These are phyloP conservation scores for Thalassiosira mediterranea DNA, from an alignment of 352 stramenopile genomes.

Conservation along the genomic window DNA sequence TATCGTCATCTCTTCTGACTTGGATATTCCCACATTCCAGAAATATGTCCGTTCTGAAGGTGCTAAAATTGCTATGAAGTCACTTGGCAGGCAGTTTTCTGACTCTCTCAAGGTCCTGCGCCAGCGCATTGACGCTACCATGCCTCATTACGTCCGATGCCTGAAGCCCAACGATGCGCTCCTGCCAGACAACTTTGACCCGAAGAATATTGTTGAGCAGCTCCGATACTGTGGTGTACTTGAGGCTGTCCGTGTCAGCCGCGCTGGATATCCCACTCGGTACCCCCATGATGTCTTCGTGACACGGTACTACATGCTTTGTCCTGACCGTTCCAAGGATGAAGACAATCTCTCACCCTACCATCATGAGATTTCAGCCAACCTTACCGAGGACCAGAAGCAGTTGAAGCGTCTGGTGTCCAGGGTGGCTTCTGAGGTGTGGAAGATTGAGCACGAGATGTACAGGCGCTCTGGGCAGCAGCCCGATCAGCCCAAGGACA, in stretches of 20 bases:
- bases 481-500: conserved; percentile 18
- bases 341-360: conserved; percentile 53
- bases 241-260: conserved; percentile 93
- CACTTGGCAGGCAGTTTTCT: conserved; percentile 87
- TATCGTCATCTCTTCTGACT: background rate
- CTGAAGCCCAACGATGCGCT: conserved; percentile 96
- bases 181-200: conserved; percentile 85
- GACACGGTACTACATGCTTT: conserved; percentile 68
- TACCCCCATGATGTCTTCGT: conserved; percentile 92
- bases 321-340: conserved; percentile 40
- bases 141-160: conserved; percentile 95
- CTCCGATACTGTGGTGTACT: conserved; percentile 93
- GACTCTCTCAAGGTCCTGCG: conserved; percentile 90
- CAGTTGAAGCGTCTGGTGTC: conserved; percentile 57
- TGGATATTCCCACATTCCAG: conserved; percentile 95
- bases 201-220: conserved; percentile 92
- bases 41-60: conserved; percentile 81
- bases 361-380: conserved; percentile 45
- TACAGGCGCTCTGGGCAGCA: background rate
- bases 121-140: conserved; percentile 90
- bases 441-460: conserved; percentile 70
- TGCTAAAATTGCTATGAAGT: conserved; percentile 36
- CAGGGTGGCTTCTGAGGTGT: conserved; percentile 81
- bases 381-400: conserved; percentile 61
- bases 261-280: conserved; percentile 93